Conservation (phyloP, 1,139 yeast species). For the Schizosaccharomyces versatilis region DNA sequence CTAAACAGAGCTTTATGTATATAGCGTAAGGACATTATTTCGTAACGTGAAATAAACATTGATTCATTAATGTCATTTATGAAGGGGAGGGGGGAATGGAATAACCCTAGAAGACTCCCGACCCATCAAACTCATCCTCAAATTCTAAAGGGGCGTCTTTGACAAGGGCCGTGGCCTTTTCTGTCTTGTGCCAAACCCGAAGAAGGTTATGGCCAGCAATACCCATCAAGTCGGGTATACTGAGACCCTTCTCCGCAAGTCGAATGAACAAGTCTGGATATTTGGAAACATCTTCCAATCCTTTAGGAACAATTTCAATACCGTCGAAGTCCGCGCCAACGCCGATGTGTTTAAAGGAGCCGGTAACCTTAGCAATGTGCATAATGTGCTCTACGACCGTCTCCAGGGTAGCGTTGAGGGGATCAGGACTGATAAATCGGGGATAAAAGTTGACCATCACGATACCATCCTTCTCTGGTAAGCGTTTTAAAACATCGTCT, state of each 20-base stretch:
- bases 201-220: slow-evolving; percentile 30
- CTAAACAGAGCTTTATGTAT: too few relatives aligned
- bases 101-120: neutral
- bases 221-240: slow-evolving; percentile 24
- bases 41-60: too few relatives aligned
- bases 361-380: slow-evolving; percentile 26
- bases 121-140: neutral
- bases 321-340: slow-evolving; percentile 36
- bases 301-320: slow-evolving; percentile 27
- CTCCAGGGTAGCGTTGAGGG: slow-evolving; percentile 22
- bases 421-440: slow-evolving; percentile 20
- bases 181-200: slow-evolving; percentile 30
- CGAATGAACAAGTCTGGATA: slow-evolving; percentile 28
- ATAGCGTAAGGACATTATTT: too few relatives aligned
- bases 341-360: slow-evolving; percentile 32
- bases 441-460: slow-evolving; percentile 30
- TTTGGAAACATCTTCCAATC: slow-evolving; percentile 32
- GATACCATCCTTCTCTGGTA: slow-evolving; percentile 29
- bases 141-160: slow-evolving; percentile 7
- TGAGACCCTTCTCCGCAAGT: slow-evolving; percentile 21
- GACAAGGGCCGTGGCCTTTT: slow-evolving; percentile 19
- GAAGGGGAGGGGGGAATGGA: too few relatives aligned
- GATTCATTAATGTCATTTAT: too few relatives aligned
- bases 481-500: slow-evolving; percentile 25
- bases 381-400: slow-evolving; percentile 29